A percentile compares a stretch with the other conserved stretches of the same genome.
Evolutionary conservation across 2,329 filamentous ascomycete species (phyloP).

Genomic region (Ustulina deusta): DNA sequence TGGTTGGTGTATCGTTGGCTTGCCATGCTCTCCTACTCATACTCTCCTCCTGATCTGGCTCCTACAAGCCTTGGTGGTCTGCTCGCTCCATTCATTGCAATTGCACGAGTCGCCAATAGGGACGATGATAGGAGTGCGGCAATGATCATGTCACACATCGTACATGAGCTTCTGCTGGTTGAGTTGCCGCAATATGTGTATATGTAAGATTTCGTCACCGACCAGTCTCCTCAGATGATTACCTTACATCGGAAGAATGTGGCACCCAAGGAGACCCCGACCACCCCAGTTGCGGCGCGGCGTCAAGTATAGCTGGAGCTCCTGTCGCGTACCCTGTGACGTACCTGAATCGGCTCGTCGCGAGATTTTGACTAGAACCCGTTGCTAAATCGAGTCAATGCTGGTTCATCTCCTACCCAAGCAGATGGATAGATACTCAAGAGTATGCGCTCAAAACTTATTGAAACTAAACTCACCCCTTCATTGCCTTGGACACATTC

Average conservation of each 20-base stretch:
- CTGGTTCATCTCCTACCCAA: constrained; percentile 6
- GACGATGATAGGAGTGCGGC: not conserved
- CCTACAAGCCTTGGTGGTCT: constrained; percentile 6
- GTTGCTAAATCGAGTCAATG: constrained; percentile 63
- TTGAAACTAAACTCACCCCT: constrained; percentile 72
- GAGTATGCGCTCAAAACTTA: not conserved
- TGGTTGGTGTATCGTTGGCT: constrained; percentile 4
- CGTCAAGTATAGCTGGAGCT: constrained; percentile 78
- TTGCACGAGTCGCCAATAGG: not conserved
- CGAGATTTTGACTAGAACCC: constrained; percentile 76
- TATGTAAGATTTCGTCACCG: constrained; percentile 1
- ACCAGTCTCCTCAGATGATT: constrained; percentile 4
- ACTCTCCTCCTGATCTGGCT: constrained; percentile 9
- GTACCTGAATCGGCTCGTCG: constrained; percentile 59
- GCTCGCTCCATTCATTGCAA: constrained; percentile 21
- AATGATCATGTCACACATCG: not conserved
- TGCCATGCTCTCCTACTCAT: constrained; percentile 14
- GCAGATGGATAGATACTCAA: constrained; percentile 1
- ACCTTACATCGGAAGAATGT: constrained; percentile 79
- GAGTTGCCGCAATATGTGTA: not conserved
- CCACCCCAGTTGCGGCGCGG: constrained; percentile 90
- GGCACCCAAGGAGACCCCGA: constrained; percentile 88
- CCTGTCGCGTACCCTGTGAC: constrained; percentile 61
- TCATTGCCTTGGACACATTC: constrained; percentile 91
- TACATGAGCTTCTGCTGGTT: constrained; percentile 1